A percentile compares a stretch with the other conserved stretches of the same genome.
These are phyloP conservation scores for Aspergillus aculeatus DNA, from an alignment of 2,329 filamentous ascomycete genomes.

Conservation along the genomic window DNA sequence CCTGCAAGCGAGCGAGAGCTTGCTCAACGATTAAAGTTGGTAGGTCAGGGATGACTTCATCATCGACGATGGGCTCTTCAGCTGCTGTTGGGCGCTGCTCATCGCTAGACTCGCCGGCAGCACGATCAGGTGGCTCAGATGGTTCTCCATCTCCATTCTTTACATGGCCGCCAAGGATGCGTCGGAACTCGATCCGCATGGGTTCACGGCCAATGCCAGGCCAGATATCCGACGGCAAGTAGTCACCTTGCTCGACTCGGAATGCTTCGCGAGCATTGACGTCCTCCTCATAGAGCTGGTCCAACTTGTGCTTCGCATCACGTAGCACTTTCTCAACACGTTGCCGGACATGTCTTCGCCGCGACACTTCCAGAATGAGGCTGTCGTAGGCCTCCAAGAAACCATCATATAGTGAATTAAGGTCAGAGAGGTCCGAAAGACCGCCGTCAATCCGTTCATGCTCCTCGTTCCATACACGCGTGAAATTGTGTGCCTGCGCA, in stretches of 20 bases:
- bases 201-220: slow-evolving; percentile 64
- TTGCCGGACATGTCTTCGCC: slow-evolving; percentile 70
- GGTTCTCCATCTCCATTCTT: slow-evolving; percentile 21
- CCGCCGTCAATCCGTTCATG: slow-evolving; percentile 66
- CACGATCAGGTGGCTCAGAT: slow-evolving; percentile 8
- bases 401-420: slow-evolving; percentile 80
- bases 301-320: slow-evolving; percentile 74
- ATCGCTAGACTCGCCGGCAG: slow-evolving; percentile 7
- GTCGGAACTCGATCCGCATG: slow-evolving; percentile 47
- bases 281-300: slow-evolving; percentile 73
- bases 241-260: slow-evolving; percentile 78
- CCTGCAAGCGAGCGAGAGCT: slow-evolving; percentile 42
- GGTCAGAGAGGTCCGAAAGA: slow-evolving; percentile 72
- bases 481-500: slow-evolving; percentile 48
- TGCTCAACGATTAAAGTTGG: slow-evolving; percentile 44
- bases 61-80: slow-evolving; percentile 21
- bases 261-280: slow-evolving; percentile 72
- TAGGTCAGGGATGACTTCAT: slow-evolving; percentile 44
- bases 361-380: slow-evolving; percentile 77
- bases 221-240: slow-evolving; percentile 85
- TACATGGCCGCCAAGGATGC: slow-evolving; percentile 36
- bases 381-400: slow-evolving; percentile 83
- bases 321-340: slow-evolving; percentile 71
- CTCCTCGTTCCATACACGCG: slow-evolving; percentile 68
- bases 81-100: not conserved